These are phyloP conservation scores for Priceomyces melissophilus DNA, from an alignment of 805 yeast genomes.

Conservation along the genomic window DNA sequence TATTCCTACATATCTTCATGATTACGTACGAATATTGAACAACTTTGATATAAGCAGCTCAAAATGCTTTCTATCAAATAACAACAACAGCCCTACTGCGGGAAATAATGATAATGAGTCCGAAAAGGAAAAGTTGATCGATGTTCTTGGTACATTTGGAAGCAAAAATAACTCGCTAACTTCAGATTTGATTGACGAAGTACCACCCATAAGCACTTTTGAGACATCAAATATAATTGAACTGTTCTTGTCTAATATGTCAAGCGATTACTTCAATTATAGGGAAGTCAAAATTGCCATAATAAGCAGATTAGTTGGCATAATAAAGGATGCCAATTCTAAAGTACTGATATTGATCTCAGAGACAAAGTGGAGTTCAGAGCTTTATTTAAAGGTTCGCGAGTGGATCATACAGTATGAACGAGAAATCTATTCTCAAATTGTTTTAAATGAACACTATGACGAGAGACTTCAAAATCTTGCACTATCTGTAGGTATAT, in stretches of 20 bases:
- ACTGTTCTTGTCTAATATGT: constrained; percentile 11
- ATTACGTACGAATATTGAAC: constrained; percentile 22
- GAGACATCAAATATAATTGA: constrained; percentile 14
- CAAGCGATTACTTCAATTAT: constrained; percentile 8
- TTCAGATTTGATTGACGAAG: neutral
- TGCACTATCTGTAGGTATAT: constrained; percentile 34
- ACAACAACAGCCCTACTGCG: constrained; percentile 8
- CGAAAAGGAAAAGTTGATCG: constrained; percentile 31
- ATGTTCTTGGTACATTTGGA: constrained; percentile 33
- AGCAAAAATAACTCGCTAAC: constrained; percentile 7
- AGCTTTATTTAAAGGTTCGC: constrained; percentile 29
- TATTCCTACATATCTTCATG: constrained; percentile 12
- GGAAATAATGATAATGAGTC: constrained; percentile 16
- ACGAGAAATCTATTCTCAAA: constrained; percentile 10
- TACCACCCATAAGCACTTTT: constrained; percentile 7
- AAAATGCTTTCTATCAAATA: constrained; percentile 10
- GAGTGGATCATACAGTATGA: constrained; percentile 37
- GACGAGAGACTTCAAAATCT: constrained; percentile 7
- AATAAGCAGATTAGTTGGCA: constrained; percentile 19
- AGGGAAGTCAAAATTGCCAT: constrained; percentile 23
- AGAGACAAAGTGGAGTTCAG: constrained; percentile 37
- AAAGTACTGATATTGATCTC: constrained; percentile 17
- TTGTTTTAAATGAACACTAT: neutral
- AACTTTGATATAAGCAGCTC: constrained; percentile 26
- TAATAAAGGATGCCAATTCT: neutral